Evolutionary conservation across 257 asterid species (phyloP).

Genomic region (Avicennia marina): DNA sequence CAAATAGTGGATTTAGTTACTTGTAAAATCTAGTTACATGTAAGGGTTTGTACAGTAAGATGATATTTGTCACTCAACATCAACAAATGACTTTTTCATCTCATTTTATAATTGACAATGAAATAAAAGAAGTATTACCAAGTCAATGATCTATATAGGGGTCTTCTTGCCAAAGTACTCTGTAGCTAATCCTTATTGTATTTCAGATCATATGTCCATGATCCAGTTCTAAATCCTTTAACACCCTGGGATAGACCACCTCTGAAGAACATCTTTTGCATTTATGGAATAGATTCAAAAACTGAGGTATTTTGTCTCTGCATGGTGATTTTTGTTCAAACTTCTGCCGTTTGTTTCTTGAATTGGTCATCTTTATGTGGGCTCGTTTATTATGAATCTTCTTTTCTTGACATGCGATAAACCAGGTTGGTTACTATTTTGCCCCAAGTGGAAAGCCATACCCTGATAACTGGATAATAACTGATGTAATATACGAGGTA

Average conservation of each 20-base stretch:
- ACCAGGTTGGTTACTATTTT: constrained; percentile 94
- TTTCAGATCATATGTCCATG: constrained; percentile 80
- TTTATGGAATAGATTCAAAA: constrained; percentile 80
- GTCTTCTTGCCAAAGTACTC: constrained; percentile 3
- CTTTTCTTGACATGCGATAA: constrained; percentile 24
- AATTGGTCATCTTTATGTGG: too few relatives aligned
- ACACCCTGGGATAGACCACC: constrained; percentile 99
- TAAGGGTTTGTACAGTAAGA: not conserved
- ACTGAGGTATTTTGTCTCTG: constrained; percentile 72
- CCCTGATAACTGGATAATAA: constrained; percentile 98
- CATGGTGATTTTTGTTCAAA: constrained; percentile 15
- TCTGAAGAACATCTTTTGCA: constrained; percentile 90
- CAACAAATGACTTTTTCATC: too few relatives aligned
- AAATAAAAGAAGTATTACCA: too few relatives aligned
- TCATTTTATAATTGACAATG: too few relatives aligned
- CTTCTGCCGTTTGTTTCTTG: too few relatives aligned
- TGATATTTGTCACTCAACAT: too few relatives aligned
- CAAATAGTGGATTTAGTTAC: constrained; percentile 2
- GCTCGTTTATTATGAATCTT: constrained; percentile 17
- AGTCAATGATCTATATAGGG: constrained; percentile 9
- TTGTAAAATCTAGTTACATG: not conserved
- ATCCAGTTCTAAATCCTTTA: constrained; percentile 94
- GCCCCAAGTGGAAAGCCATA: constrained; percentile 99
- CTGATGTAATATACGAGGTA: constrained; percentile 80
- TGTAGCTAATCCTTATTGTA: constrained; percentile 24